phyloP scores from a whole-genome alignment of 257 asterid genomes.

The Salvia miltiorrhiza region DNA sequence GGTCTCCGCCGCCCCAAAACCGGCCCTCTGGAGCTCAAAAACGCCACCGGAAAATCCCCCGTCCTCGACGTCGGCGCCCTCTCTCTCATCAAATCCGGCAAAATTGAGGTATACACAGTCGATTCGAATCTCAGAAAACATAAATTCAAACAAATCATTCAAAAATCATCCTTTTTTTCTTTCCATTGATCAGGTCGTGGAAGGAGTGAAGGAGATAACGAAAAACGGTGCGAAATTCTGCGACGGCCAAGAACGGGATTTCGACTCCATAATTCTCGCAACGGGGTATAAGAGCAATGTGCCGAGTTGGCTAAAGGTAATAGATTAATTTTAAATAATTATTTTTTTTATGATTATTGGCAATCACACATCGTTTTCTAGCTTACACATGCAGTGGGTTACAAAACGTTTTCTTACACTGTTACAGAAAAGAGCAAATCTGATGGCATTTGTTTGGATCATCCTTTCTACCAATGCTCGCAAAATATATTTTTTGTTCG shows the following conservation, averaged over 20 bases:
- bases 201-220: conserved; percentile 73
- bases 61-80: conserved; percentile 94
- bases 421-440: conserved; percentile 61
- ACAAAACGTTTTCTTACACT: conserved; percentile 62
- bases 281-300: conserved; percentile 97
- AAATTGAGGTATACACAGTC: conserved; percentile 50
- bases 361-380: conserved; percentile 60
- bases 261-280: conserved; percentile 79
- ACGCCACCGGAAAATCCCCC: conserved; percentile 88
- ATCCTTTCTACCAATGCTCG: conserved; percentile 17
- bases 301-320: conserved; percentile 90
- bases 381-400: conserved; percentile 69
- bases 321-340: not conserved
- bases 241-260: conserved; percentile 75
- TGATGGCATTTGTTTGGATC: conserved; percentile 81
- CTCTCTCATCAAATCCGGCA: conserved; percentile 58
- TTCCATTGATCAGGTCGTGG: too few relatives aligned
- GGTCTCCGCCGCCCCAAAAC: conserved; percentile 87
- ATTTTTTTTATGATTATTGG: conserved; percentile 14
- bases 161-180: too few relatives aligned
- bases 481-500: conserved; percentile 28
- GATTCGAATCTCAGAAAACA: too few relatives aligned
- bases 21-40: conserved; percentile 85
- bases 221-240: conserved; percentile 68
- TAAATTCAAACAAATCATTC: too few relatives aligned